Base-by-base conservation (phyloP, 257 asterid species). In the Salvia miltiorrhiza region DNA sequence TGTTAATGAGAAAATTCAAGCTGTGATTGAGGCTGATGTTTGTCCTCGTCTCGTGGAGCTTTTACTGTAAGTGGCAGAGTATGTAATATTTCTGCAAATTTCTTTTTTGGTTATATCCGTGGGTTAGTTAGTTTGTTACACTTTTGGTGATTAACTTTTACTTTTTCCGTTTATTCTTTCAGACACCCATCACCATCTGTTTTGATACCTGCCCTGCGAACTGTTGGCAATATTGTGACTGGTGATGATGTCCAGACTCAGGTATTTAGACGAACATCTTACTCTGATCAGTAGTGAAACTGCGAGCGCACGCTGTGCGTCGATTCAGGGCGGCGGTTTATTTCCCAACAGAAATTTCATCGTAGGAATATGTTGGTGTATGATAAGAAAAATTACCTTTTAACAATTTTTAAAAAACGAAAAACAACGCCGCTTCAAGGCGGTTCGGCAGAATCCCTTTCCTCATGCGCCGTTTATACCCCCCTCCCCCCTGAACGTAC, bases 21-120 rank as follows among this genome's bases (percentile, higher is more conserved):
- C 86, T 50, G 90, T 82, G 73, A 85, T 85, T 35, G 86, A 85
- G 39, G 69, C 85, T 55, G 91, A 85, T 62, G 85, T 79, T 21
- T 83, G 88, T 59, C 84, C 88, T 53, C 85, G 91, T 65, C 78
- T 86, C 24, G 78, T 81, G 43, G 87, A 83, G 81, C 91, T 85
- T 75, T 80, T 85, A 53, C 48, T 59, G 88, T 83, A 69, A 74
- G 86, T 74, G 63, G 17, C 53, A 24, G 33, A 20, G 21, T 60
- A 16, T 41, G 40, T 63, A 26, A 61, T 54, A 7, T 19, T 62
- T 57, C 30, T 48, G 58, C 33, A 28, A 17, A 10, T 50, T 2
- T 56, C 45, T 48, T 48, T 14, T n/a, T 57, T 62, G 10, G 16
- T 39, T 55, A 48, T 43, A 20, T 16, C 16, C 21, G 16, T 17